phyloP scores from a whole-genome alignment of 1,284 basidiomycete species.

The Melampsora larici-populina region DNA sequence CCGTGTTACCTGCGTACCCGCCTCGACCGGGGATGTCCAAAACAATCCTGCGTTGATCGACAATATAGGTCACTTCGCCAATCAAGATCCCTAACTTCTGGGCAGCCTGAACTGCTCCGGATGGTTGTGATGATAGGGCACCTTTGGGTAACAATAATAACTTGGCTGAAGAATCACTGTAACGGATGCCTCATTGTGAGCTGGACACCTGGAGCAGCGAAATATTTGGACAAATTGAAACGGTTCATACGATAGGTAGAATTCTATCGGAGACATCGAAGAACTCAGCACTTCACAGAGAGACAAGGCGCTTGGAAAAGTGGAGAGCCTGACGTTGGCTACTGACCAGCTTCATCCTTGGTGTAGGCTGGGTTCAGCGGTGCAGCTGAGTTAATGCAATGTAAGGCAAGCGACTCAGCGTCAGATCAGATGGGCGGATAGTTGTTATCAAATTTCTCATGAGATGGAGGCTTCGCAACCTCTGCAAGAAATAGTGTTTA shows the following conservation, averaged over 20 bases:
- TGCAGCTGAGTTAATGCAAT: constrained; percentile 49
- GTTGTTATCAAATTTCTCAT: background rate
- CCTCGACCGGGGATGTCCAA: background rate
- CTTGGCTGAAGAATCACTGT: constrained; percentile 30
- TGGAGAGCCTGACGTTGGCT: constrained; percentile 7
- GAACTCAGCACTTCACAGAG: background rate
- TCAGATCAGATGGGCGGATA: background rate
- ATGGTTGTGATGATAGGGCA: constrained; percentile 11
- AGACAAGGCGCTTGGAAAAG: background rate
- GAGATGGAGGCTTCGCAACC: background rate
- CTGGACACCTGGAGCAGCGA: background rate
- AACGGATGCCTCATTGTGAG: background rate
- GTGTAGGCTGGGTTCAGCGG: constrained; percentile 57
- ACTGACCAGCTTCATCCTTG: constrained; percentile 52
- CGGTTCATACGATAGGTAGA: constrained; percentile 31
- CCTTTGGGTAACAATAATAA: constrained; percentile 30
- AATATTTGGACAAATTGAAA: background rate
- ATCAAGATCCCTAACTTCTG: constrained; percentile 29
- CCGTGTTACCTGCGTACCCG: background rate
- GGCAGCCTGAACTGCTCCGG: constrained; percentile 36
- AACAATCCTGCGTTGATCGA: background rate
- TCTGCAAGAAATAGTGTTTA: too few species aligned
- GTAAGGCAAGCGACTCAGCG: background rate
- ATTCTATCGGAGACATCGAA: constrained; percentile 16
- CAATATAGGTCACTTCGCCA: constrained; percentile 22